These are phyloP conservation scores for Sporothrix curviconia DNA, from an alignment of 2,329 filamentous ascomycete genomes.

Conservation along the genomic window DNA sequence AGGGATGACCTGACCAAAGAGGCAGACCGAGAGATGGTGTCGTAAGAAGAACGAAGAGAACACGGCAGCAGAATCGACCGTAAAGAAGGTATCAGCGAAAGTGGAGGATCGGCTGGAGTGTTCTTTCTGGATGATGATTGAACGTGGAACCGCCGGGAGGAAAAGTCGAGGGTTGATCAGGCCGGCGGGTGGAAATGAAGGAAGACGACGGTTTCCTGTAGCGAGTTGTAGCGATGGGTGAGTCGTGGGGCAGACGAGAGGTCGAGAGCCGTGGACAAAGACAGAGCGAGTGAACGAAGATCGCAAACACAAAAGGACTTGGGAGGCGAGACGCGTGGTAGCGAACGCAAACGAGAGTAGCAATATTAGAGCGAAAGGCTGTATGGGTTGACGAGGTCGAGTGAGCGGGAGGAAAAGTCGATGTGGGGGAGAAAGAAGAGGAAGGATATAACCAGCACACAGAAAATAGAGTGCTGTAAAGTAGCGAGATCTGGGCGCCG, in stretches of 20 bases:
- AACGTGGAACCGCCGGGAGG: not conserved
- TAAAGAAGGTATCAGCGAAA: constrained; percentile 1
- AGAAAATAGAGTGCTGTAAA: not conserved
- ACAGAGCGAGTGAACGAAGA: too few relatives aligned
- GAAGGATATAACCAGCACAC: not conserved
- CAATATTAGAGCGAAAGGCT: not conserved
- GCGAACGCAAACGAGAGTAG: not conserved
- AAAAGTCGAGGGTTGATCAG: not conserved
- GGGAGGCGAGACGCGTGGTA: too few relatives aligned
- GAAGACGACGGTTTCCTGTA: not conserved
- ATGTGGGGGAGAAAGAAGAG: not conserved
- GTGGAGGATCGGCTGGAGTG: not conserved
- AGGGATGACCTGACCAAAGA: not conserved
- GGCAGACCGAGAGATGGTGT: not conserved
- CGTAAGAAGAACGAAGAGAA: not conserved
- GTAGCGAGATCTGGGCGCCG: constrained; percentile 4
- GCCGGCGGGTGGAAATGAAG: constrained; percentile 2
- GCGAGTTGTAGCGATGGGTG: not conserved
- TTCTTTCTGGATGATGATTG: too few relatives aligned
- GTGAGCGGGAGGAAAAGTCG: not conserved
- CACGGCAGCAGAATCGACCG: not conserved
- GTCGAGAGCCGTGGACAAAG: not conserved
- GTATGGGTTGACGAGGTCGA: not conserved
- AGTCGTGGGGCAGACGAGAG: not conserved
- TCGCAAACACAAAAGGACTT: too few relatives aligned